These are phyloP conservation scores for Tylopilus subfusipes DNA, from an alignment of 768 basidiomycete genomes.

Conservation along the genomic window DNA sequence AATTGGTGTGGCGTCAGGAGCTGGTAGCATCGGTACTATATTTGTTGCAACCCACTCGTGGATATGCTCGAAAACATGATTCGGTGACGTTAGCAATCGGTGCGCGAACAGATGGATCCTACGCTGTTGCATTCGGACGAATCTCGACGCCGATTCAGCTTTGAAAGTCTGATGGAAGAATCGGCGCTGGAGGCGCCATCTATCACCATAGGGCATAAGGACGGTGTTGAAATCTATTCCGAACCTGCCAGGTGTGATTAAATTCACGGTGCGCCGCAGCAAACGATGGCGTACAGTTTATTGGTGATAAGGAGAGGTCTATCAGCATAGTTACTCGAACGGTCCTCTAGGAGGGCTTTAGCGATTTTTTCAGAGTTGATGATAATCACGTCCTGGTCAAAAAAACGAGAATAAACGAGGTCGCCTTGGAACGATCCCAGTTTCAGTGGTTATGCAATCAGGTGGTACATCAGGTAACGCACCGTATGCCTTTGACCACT, in stretches of 20 bases:
- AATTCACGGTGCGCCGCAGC: neutral
- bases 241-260: slow-evolving; percentile 1
- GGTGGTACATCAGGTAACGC: neutral
- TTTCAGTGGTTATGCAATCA: neutral
- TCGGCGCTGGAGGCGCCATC: slow-evolving; percentile 18
- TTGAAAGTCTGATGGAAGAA: slow-evolving; percentile 22
- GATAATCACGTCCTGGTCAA: slow-evolving; percentile 10
- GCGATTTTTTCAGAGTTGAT: slow-evolving; percentile 14
- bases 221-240: slow-evolving; percentile 15
- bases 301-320: slow-evolving; percentile 15
- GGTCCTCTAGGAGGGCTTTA: slow-evolving; percentile 15
- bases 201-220: slow-evolving; percentile 15
- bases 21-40: neutral
- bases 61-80: slow-evolving; percentile 6
- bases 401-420: slow-evolving; percentile 12
- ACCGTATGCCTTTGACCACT: slow-evolving; percentile 14
- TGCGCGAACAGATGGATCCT: slow-evolving; percentile 7
- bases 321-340: slow-evolving; percentile 20
- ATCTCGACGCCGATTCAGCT: slow-evolving; percentile 8
- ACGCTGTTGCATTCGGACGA: slow-evolving; percentile 14
- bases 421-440: slow-evolving; percentile 3
- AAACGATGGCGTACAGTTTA: slow-evolving; percentile 5
- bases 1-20: neutral
- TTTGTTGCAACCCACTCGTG: slow-evolving; percentile 13
- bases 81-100: slow-evolving; percentile 8